A percentile compares a stretch with the other conserved stretches of the same genome.
These are phyloP conservation scores for Hyparrhenia diplandra DNA, from an alignment of 176 grass and related monocot genomes.

Conservation along the genomic window DNA sequence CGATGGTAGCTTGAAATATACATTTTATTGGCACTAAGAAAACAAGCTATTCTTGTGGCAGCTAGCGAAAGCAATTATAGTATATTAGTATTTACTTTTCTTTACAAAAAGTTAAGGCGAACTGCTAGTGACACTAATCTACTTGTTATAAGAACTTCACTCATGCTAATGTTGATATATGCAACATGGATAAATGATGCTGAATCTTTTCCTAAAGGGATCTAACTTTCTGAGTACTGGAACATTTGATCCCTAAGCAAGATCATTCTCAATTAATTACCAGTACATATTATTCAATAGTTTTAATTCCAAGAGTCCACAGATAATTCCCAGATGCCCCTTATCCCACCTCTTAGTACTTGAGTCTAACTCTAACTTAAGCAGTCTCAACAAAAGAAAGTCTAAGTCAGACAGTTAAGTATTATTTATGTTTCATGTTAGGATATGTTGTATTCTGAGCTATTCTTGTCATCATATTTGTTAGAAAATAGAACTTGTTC, in stretches of 20 bases:
- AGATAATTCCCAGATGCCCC: background rate
- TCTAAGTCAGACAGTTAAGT: background rate
- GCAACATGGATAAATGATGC: background rate
- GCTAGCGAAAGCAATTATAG: background rate
- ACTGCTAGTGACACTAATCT: background rate
- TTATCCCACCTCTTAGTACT: background rate
- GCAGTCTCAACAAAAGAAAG: background rate
- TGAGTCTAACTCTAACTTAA: background rate
- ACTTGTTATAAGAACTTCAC: background rate
- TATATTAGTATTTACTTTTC: background rate
- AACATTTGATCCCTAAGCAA: background rate
- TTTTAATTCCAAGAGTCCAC: background rate
- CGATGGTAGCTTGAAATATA: constrained; percentile 6
- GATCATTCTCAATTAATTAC: background rate
- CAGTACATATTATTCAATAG: background rate
- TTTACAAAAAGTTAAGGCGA: background rate
- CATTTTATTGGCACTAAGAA: background rate
- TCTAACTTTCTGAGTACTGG: background rate
- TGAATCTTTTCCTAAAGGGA: constrained; percentile 5
- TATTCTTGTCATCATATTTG: background rate
- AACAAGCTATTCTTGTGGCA: constrained; percentile 5
- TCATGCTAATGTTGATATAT: constrained; percentile 8
- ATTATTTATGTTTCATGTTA: background rate
- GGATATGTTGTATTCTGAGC: background rate
- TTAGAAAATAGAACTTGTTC: background rate